Evolutionary conservation across 1,139 yeast species (phyloP).

Genomic region (Scheffersomyces insectosa): DNA sequence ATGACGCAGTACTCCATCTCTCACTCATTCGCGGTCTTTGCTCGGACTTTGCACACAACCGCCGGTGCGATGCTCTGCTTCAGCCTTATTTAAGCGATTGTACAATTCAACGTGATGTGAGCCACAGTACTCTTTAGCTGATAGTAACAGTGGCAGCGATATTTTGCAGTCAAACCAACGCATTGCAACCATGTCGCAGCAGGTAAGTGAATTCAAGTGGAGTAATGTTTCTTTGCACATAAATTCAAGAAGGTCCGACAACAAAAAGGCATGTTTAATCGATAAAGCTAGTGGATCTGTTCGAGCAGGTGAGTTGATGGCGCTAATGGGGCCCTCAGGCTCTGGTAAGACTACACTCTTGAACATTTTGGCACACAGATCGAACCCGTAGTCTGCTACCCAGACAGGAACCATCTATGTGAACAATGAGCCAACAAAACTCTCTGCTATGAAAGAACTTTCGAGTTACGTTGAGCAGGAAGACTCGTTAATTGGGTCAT

Average conservation of each 20-base stretch:
- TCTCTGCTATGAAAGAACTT: conserved; percentile 11
- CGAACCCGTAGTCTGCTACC: conserved; percentile 8
- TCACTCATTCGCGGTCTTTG: too few species aligned
- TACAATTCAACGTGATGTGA: too few species aligned
- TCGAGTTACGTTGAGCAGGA: conserved; percentile 25
- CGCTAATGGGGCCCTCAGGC: conserved; percentile 28
- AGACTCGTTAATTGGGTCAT: conserved; percentile 23
- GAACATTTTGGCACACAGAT: conserved; percentile 19
- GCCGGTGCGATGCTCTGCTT: too few species aligned
- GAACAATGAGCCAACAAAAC: conserved; percentile 7
- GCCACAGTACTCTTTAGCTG: too few species aligned
- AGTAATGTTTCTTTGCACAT: neutral
- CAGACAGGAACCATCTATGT: conserved; percentile 12
- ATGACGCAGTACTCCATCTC: too few species aligned
- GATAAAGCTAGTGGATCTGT: conserved; percentile 24
- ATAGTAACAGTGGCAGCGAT: too few species aligned
- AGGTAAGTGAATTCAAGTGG: neutral
- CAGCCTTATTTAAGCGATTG: too few species aligned
- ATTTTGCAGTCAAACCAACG: too few species aligned
- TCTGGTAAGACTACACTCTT: conserved; percentile 25
- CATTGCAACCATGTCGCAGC: neutral
- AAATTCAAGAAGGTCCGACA: neutral
- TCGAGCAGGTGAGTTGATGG: conserved; percentile 25
- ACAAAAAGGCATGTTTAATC: neutral
- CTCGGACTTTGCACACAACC: too few species aligned